These are phyloP conservation scores for Drosera capensis DNA, from an alignment of 148 eudicot genomes.

Conservation along the genomic window DNA sequence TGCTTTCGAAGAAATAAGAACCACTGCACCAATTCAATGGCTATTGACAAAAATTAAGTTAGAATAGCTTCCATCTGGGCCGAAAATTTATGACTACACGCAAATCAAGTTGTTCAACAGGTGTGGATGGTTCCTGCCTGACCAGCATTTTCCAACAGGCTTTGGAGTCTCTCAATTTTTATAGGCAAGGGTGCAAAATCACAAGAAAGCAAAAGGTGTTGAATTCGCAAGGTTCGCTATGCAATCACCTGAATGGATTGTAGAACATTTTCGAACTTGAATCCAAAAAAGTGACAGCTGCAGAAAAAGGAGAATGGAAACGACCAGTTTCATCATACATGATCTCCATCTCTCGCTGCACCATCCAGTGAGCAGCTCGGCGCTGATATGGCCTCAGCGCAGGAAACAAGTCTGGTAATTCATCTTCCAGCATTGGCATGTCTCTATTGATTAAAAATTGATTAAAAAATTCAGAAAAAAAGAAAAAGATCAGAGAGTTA, in stretches of 20 bases:
- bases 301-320: conserved; percentile 47
- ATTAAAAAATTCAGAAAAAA: conserved; percentile 1
- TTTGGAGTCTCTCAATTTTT: too few species aligned
- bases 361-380: conserved; percentile 96
- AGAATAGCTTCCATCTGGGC: too few species aligned
- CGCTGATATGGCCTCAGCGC: conserved; percentile 95
- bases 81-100: too few species aligned
- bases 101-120: too few species aligned
- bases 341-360: conserved; percentile 59
- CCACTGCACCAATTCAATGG: too few species aligned
- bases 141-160: too few species aligned
- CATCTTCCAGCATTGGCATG: conserved; percentile 54
- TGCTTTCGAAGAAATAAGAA: too few species aligned
- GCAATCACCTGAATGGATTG: conserved; percentile 75
- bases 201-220: too few species aligned
- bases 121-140: too few species aligned
- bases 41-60: too few species aligned
- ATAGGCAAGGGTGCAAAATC: too few species aligned
- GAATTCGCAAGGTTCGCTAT: too few species aligned
- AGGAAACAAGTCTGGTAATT: conserved; percentile 64
- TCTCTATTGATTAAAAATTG: conserved; percentile 18
- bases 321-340: conserved; percentile 17
- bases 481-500: neutral
- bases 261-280: conserved; percentile 56
- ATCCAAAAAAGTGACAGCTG: conserved; percentile 61